Evolutionary conservation across 371 early-diverging fungal species (phyloP), one percentile per base, ranked within the genome.

Genomic region (Mucor mucedo): DNA sequence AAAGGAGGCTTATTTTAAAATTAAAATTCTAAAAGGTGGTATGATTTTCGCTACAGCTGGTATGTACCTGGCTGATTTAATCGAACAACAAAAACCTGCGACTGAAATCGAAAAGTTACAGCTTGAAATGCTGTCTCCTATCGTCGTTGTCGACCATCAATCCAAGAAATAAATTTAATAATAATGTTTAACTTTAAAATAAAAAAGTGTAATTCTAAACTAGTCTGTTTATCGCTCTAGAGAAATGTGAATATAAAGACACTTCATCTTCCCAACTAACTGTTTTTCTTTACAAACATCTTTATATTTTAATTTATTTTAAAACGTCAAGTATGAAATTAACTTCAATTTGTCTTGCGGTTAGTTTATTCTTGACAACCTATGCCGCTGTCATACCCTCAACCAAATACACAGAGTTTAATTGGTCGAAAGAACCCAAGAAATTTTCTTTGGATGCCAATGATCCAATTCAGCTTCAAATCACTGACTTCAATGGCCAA

Each of bases 31-130:
- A 21, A 21, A 21, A 82, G 83, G 76, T 59, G 83, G 83, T 35
- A 82, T 82, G 83, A 66, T 58, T 7, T 78, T 82, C 73, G 75
- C 83, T 16, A 76, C 77, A 5, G 65, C 60, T 13, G 83, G 83
- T 42, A 78, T 82, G 59, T 58, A 63, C 28, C 10, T 76, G 5
- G 76, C 83, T 28, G 83, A 82, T 48, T 59, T 66, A n/a, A 52
- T 82, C n/a, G 83, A 82, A 60, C 58, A 65, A 7, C 53, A 67
- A 39, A 70, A 63, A 32, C 83, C 83, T 50, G 77, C 75, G 0
- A 70, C 53, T 6, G 75, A 69, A 10, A 39, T 60, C 2, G 80
- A 80, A 38, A 77, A 73, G 38, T 58, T 68, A 53, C 65, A 73
- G 49, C 59, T 77, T 9, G 75, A 71, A 59, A 55, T 66, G 29